A percentile compares a stretch with the other conserved stretches of the same genome.
Conservation (phyloP, 2,329 filamentous ascomycete species). For the Exophiala aquamarina region DNA sequence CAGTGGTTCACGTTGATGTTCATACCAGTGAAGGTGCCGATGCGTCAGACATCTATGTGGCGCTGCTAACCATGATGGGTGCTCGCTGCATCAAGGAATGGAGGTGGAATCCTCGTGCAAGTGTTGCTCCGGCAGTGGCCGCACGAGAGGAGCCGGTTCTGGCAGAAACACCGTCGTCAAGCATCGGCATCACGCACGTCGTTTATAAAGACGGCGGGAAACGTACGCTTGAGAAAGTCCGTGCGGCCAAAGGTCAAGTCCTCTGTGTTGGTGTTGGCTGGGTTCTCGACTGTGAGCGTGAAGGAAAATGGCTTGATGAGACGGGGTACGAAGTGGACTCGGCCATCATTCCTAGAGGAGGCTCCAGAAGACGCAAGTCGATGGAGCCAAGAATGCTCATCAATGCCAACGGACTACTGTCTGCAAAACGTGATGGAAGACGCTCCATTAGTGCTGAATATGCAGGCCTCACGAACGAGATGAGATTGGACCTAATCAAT, state of each 20-base stretch:
- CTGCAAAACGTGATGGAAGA: conserved; percentile 32
- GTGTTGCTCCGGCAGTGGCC: conserved; percentile 29
- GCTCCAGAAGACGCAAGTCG: conserved; percentile 71
- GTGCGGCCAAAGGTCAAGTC: conserved; percentile 69
- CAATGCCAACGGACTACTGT: conserved; percentile 66
- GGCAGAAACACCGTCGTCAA: conserved; percentile 37
- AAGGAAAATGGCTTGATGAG: conserved; percentile 76
- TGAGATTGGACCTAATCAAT: conserved; percentile 19
- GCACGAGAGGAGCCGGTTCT: conserved; percentile 32
- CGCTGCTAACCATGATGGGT: conserved; percentile 77
- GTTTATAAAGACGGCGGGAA: conserved; percentile 85
- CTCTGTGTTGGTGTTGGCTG: conserved; percentile 85
- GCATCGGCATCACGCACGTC: conserved; percentile 80
- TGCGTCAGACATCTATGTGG: conserved; percentile 76
- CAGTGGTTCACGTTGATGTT: conserved; percentile 79
- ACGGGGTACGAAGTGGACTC: conserved; percentile 68
- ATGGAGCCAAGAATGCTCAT: conserved; percentile 74
- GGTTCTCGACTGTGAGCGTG: conserved; percentile 80
- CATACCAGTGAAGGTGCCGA: conserved; percentile 79
- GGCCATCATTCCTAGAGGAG: conserved; percentile 65
- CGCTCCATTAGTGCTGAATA: conserved; percentile 9
- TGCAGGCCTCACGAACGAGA: conserved; percentile 13
- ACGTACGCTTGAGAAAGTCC: conserved; percentile 77
- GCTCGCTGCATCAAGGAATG: conserved; percentile 75
- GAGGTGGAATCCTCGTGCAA: conserved; percentile 67